Base-by-base conservation (phyloP, 139 green algal genomes). In the Chlorella sp. region DNA sequence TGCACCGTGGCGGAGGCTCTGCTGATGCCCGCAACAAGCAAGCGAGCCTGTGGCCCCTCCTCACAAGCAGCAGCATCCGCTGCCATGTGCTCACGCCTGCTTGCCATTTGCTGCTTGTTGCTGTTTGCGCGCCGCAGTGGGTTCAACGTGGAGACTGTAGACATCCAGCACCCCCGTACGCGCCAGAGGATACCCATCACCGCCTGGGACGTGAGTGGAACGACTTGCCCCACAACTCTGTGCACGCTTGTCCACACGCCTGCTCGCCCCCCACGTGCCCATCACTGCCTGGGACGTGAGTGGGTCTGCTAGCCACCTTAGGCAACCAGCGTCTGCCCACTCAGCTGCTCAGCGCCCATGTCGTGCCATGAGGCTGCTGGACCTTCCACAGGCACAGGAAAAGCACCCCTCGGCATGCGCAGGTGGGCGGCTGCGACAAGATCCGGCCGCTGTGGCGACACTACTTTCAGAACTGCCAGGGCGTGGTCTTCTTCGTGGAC, bases 361-460 rank as follows among this genome's bases (percentile, higher is more conserved):
- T 5, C n/a, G n/a, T n/a, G n/a, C n/a, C n/a, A n/a, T n/a, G n/a
- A n/a, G n/a, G n/a, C 10, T 2, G 2, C 60, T 34, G 17, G 3
- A 2, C 60, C 26, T 66, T 33, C 2, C 60, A 34, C 3, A 29
- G 60, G 42, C 42, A 26, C 17, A 17, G 42, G 10, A 55, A 55
- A 55, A 26, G 3, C n/a, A 26, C 29, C 33, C 2, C 2, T 2
- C 2, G 26, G 2, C 31, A 17, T 1, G 34, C 17, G 51, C 49
- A 77, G 10, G 74, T 82, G 0, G 76, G 76, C 27, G 77, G 77
- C 32, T 78, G 77, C 36, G 77, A 82, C 69, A 82, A 82, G 63
- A 82, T 82, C n/a, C 34, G 79, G 1, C 79, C 79, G 30, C 67
- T 85, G 51, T 85, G 79, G 79, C 70, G 79, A 0, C 79, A 85